A percentile compares a stretch with the other conserved stretches of the same genome.
These are phyloP conservation scores for Thelephora aurantiotincta DNA, from an alignment of 768 basidiomycete genomes.

Conservation along the genomic window DNA sequence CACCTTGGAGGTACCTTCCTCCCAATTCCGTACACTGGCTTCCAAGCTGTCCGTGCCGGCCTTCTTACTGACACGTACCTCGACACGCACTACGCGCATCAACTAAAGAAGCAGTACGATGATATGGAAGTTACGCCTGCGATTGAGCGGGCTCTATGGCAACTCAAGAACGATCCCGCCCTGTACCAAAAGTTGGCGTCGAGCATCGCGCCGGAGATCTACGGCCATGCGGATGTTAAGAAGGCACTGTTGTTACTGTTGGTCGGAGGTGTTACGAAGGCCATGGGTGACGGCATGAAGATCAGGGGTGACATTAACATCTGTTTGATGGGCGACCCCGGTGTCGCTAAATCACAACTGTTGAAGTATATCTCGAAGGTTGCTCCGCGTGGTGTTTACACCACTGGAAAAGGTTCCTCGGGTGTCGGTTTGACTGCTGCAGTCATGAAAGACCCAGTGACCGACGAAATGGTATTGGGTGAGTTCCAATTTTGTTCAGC, in stretches of 20 bases:
- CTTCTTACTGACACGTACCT: conserved; percentile 95
- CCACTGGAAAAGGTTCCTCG: conserved; percentile 96
- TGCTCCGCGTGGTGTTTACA: conserved; percentile 94
- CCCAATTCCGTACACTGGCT: conserved; percentile 94
- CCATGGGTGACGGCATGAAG: conserved; percentile 95
- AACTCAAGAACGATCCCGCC: conserved; percentile 59
- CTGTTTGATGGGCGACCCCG: conserved; percentile 98
- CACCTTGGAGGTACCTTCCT: conserved; percentile 95
- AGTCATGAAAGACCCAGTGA: conserved; percentile 98
- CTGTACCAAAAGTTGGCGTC: conserved; percentile 80
- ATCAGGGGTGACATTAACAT: conserved; percentile 96
- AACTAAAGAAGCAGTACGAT: conserved; percentile 94
- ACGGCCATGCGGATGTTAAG: conserved; percentile 94
- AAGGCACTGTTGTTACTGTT: conserved; percentile 86
- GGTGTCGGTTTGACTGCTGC: conserved; percentile 98
- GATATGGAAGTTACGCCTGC: conserved; percentile 89
- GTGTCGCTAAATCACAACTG: conserved; percentile 95
- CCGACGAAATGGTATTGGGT: conserved; percentile 99
- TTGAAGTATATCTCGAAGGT: conserved; percentile 98
- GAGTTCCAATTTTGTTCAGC: conserved; percentile 16
- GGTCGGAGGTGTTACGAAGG: conserved; percentile 93
- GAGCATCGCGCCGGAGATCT: conserved; percentile 97
- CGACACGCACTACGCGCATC: conserved; percentile 80
- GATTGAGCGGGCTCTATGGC: conserved; percentile 52
- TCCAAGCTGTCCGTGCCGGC: conserved; percentile 92